These are phyloP conservation scores for Malbranchea cinnamomea DNA, from an alignment of 2,329 filamentous ascomycete species.

Conservation along the genomic window DNA sequence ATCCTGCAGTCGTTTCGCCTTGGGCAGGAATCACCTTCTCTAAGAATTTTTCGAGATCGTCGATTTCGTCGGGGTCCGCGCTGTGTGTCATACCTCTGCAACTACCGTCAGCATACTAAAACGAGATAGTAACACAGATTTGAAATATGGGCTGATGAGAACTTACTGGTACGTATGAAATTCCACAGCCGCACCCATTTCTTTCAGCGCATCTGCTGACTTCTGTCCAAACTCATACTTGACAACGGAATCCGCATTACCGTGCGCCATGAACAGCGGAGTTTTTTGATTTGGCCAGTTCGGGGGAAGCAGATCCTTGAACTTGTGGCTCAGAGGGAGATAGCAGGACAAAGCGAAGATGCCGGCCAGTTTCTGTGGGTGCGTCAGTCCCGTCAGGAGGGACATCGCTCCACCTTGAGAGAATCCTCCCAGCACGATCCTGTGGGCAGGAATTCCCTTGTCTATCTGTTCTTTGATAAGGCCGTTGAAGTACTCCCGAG, in stretches of 20 bases:
- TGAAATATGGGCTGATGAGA: neutral
- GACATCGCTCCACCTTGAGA: slow-evolving; percentile 75
- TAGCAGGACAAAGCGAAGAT: slow-evolving; percentile 78
- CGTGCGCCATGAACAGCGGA: slow-evolving; percentile 79
- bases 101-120: neutral
- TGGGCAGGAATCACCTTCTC: slow-evolving; percentile 36
- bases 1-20: slow-evolving; percentile 15
- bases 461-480: slow-evolving; percentile 71
- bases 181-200: slow-evolving; percentile 56
- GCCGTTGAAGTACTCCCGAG: slow-evolving; percentile 58
- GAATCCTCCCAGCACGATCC: slow-evolving; percentile 59
- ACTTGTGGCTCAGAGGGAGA: slow-evolving; percentile 52
- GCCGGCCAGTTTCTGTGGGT: slow-evolving; percentile 61
- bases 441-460: slow-evolving; percentile 62
- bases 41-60: slow-evolving; percentile 59
- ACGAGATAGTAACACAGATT: neutral
- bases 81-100: slow-evolving; percentile 56
- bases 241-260: slow-evolving; percentile 62
- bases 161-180: slow-evolving; percentile 62
- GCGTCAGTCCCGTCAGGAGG: slow-evolving; percentile 64
- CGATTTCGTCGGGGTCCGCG: slow-evolving; percentile 61
- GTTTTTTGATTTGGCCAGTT: slow-evolving; percentile 54
- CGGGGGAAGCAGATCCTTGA: slow-evolving; percentile 42
- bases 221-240: slow-evolving; percentile 50
- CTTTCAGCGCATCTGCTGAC: slow-evolving; percentile 52